These are phyloP conservation scores for Primulina eburnea DNA, from an alignment of 257 asterid species.

Conservation along the genomic window DNA sequence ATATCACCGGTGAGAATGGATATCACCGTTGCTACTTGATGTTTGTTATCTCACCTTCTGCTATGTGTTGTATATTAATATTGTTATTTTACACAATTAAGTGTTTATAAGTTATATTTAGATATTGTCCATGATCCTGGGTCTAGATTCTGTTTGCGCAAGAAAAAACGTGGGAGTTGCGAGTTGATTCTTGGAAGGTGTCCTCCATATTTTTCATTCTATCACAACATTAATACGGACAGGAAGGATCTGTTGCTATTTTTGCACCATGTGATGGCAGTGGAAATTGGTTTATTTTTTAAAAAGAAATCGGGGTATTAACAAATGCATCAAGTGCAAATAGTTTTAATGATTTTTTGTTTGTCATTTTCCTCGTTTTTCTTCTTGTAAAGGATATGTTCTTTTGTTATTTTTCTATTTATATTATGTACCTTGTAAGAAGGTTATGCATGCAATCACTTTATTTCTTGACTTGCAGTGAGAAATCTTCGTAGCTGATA, in stretches of 20 bases:
- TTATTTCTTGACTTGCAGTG: slow-evolving; percentile 20
- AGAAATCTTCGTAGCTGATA: background rate
- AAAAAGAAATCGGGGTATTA: no score
- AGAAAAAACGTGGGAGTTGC: background rate
- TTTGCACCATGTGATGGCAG: background rate
- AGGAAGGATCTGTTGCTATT: background rate
- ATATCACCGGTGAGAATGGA: background rate
- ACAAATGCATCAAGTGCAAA: slow-evolving; percentile 13
- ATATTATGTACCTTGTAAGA: background rate
- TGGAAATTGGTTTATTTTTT: background rate
- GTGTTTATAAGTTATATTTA: slow-evolving; percentile 1
- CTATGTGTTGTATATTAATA: background rate
- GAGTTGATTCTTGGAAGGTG: background rate
- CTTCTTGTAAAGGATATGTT: background rate
- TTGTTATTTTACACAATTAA: slow-evolving; percentile 14
- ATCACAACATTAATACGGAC: background rate
- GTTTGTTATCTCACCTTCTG: no score
- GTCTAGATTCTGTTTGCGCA: background rate
- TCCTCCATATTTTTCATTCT: background rate
- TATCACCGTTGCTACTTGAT: slow-evolving; percentile 3
- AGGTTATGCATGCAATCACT: background rate
- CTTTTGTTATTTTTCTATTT: background rate
- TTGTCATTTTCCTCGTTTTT: background rate
- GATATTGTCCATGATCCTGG: slow-evolving; percentile 12
- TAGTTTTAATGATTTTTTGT: slow-evolving; percentile 2